Conservation (phyloP, 148 eudicot species). For the Silene uniflora region DNA sequence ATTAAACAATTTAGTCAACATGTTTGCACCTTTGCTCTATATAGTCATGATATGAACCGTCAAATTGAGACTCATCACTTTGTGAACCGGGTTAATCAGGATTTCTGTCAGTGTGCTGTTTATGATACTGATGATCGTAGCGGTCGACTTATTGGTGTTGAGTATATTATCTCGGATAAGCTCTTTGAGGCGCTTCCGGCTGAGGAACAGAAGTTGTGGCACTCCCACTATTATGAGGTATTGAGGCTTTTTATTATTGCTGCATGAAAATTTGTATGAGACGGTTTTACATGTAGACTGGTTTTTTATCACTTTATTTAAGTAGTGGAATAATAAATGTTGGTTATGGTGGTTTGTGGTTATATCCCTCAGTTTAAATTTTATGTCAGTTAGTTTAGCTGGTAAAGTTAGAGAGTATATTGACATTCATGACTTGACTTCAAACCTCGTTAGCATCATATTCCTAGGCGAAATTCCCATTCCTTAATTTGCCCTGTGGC, state of each 20-base stretch:
- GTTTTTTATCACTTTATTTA: fast-evolving
- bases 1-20: conserved; percentile 46
- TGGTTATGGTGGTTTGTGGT: no score
- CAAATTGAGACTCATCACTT: conserved; percentile 63
- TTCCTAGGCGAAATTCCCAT: no score
- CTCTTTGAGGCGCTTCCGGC: conserved; percentile 26
- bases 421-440: no score
- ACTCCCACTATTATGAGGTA: conserved; percentile 32
- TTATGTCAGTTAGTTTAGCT: no score
- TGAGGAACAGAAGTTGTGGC: conserved; percentile 42
- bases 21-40: conserved; percentile 53
- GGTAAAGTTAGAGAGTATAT: no score
- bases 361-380: no score
- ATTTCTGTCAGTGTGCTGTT: conserved; percentile 67
- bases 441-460: no score
- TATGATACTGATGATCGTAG: conserved; percentile 45
- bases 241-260: no score
- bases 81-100: conserved; percentile 45
- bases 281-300: no score
- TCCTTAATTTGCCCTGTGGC: no score
- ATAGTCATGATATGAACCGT: conserved; percentile 62
- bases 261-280: no score
- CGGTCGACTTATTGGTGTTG: conserved; percentile 47
- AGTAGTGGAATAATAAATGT: no score
- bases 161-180: conserved; percentile 27